Conservation (phyloP, 306 rosid species). For the Cucumis hystrix region DNA sequence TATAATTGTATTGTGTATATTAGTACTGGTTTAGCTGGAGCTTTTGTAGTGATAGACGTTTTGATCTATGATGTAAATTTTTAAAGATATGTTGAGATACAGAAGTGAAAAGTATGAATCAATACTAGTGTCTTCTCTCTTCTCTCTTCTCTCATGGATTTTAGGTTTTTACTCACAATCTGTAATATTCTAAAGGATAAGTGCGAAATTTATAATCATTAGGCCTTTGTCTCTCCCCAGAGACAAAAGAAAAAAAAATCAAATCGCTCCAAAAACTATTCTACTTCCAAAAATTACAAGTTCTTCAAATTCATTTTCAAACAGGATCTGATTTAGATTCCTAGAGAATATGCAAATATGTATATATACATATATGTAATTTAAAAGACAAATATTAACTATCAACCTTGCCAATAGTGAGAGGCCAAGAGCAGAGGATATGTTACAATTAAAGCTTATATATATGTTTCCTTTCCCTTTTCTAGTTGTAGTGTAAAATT, state of each 20-base stretch:
- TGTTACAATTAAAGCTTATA: not conserved
- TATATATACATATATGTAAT: not conserved
- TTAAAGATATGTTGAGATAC: not conserved
- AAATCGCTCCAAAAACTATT: not conserved
- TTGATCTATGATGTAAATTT: not conserved
- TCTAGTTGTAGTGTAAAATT: not conserved
- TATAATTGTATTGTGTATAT: not conserved
- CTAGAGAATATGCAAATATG: not conserved
- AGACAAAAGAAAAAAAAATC: not conserved
- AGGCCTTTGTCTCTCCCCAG: not conserved
- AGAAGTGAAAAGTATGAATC: not conserved
- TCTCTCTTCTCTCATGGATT: not conserved
- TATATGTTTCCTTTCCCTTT: not conserved
- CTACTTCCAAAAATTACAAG: not conserved
- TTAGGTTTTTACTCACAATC: not conserved
- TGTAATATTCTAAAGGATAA: not conserved
- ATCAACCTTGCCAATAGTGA: not conserved
- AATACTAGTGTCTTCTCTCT: not conserved
- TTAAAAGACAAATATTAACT: not conserved
- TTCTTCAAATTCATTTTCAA: not conserved
- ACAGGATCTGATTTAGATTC: not conserved
- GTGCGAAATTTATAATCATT: not conserved
- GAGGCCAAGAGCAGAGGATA: not conserved
- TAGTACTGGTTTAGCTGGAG: not conserved
- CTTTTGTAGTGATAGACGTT: conserved; percentile 1